Conservation (phyloP, 495 filamentous ascomycete genomes). For the Penicillium odoratum region DNA sequence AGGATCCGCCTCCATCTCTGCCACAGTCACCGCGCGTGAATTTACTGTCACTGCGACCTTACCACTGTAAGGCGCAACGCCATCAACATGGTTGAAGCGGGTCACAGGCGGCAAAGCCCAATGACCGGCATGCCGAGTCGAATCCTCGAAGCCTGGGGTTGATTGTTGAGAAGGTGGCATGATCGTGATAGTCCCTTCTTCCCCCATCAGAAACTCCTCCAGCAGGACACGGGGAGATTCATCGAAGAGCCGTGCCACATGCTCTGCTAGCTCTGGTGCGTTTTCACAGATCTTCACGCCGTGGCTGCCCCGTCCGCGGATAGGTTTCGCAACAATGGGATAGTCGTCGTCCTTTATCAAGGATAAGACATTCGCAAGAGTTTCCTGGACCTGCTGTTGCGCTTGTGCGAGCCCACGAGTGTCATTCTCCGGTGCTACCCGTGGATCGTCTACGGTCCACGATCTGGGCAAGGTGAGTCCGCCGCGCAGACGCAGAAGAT, state of each 20-base stretch:
- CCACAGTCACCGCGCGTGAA: constrained; percentile 22
- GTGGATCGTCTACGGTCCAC: constrained; percentile 19
- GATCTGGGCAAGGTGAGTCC: constrained; percentile 21
- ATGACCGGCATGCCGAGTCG: constrained; percentile 18
- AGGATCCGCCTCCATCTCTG: constrained; percentile 16
- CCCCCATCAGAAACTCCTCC: constrained; percentile 37
- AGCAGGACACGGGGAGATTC: constrained; percentile 30
- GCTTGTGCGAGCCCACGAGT: not conserved
- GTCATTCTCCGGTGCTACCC: not conserved
- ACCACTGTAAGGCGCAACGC: constrained; percentile 36
- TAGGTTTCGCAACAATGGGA: constrained; percentile 35
- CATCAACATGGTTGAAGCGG: constrained; percentile 37
- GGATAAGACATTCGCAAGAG: constrained; percentile 4
- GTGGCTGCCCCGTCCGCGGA: constrained; percentile 24
- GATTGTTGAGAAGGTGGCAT: constrained; percentile 30
- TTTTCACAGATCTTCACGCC: constrained; percentile 36
- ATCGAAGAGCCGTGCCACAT: constrained; percentile 23
- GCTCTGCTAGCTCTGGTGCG: constrained; percentile 17
- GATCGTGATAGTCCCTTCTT: constrained; percentile 40
- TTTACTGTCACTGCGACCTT: constrained; percentile 34
- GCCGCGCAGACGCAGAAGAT: constrained; percentile 18
- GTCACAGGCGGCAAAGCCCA: constrained; percentile 35
- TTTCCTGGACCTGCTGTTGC: not conserved
- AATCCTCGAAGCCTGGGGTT: not conserved
- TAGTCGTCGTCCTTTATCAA: constrained; percentile 13